phyloP scores from a whole-genome alignment of 345 rosid genomes.

The Aegle marmelos region DNA sequence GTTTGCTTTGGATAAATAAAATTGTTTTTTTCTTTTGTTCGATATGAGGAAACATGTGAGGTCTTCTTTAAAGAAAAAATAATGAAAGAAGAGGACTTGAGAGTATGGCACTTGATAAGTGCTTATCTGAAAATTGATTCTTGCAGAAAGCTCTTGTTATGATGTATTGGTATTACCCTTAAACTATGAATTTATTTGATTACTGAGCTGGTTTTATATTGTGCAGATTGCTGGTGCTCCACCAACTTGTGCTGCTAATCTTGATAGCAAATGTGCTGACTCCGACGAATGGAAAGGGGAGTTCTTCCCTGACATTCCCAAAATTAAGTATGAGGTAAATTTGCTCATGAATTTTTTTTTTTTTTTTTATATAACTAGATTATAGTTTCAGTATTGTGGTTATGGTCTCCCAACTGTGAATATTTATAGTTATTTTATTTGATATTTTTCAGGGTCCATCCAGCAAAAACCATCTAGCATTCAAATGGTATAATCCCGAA shows the following conservation, averaged over 20 bases:
- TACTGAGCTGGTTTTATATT: conserved; percentile 11
- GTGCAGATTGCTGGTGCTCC: conserved; percentile 51
- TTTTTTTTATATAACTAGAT: neutral
- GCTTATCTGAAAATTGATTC: neutral
- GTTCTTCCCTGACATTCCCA: conserved; percentile 77
- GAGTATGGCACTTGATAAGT: neutral
- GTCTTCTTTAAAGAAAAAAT: neutral
- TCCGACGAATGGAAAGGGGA: conserved; percentile 87
- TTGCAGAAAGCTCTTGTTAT: neutral
- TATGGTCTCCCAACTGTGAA: neutral
- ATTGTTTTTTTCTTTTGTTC: neutral
- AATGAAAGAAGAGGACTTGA: neutral
- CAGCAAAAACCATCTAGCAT: conserved; percentile 73
- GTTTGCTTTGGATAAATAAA: neutral
- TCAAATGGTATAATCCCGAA: conserved; percentile 86
- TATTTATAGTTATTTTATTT: neutral
- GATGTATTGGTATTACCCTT: neutral
- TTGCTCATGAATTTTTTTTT: neutral
- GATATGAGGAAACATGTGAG: neutral
- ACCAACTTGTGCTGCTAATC: conserved; percentile 76
- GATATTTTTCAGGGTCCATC: conserved; percentile 57
- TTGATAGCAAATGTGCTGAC: conserved; percentile 48
- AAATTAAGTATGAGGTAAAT: conserved; percentile 78
- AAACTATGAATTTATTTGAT: neutral
- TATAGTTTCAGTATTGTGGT: neutral